Base-by-base conservation (phyloP, 2,329 filamentous ascomycete species). In the Macrophomina phaseolina region DNA sequence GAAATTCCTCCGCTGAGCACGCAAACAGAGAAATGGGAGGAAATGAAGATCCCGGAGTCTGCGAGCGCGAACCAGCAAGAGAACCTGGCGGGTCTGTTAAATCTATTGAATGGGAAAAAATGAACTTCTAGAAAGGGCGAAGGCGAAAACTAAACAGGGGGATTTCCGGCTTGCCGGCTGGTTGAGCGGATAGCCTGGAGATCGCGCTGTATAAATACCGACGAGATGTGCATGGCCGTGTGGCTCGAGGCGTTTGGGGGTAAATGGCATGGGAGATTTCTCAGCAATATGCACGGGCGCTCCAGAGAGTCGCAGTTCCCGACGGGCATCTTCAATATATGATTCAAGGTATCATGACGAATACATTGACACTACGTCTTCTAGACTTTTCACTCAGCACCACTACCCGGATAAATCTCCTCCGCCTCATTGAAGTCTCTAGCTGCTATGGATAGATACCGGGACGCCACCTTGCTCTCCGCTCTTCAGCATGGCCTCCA, bases 401-500 rank as follows among this genome's bases (percentile, higher is more conserved):
- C 23, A 23, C 3, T 23, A 23, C 23, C 23, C 23, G 23, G 23
- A 23, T 23, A 23, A 23, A 23, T 23, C 23, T 23, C 23, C 2
- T 23, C 23, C 23, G 23, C 23, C 23, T 23, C 23, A 23, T 23
- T 23, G 23, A 23, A 23, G 23, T 23, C 23, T 23, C 23, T 23
- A 23, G 23, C 23, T 45, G 30, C 71, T n/a, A 77, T n/a, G 79
- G 68, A 4, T 76, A 3, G 72, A 62, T 70, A 71, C 2, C 78
- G 80, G 49, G 74, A 74, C 38, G 74, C 70, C 61, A 7, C 46
- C 61, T 42, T 64, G 34, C 70, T 81, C 79, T 9, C 80, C 80
- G 69, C 79, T 80, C 71, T 67, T 76, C 68, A 82, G 67, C 69
- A 79, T 76, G 1, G 75, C 74, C 71, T 82, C 80, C 56, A 81